Conservation (phyloP, 495 filamentous ascomycete species). For the Tuber umbilicatum region DNA sequence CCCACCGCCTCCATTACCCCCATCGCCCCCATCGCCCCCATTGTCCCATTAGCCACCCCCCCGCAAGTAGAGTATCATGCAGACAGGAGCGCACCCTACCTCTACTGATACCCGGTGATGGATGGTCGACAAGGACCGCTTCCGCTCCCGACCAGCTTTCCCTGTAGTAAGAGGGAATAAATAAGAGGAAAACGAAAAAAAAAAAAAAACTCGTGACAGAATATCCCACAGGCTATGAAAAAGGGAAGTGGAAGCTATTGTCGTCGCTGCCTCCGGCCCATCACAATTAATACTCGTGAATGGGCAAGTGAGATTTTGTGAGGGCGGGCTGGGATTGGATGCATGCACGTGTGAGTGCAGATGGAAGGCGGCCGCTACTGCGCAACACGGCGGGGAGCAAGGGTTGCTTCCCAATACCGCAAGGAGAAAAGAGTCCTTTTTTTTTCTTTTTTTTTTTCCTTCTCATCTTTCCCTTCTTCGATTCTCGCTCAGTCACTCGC, state of each 20-base stretch:
- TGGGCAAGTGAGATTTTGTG: slow-evolving; percentile 26
- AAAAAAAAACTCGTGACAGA: not conserved
- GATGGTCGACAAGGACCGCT: not conserved
- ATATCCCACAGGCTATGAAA: not conserved
- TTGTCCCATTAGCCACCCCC: not conserved
- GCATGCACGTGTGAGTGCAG: slow-evolving; percentile 23
- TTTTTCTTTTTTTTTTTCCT: not conserved
- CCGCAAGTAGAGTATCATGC: not conserved
- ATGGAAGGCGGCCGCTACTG: slow-evolving; percentile 27
- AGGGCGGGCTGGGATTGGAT: slow-evolving; percentile 32
- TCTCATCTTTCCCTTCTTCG: not conserved
- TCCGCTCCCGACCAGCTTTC: not conserved
- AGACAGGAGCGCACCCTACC: not conserved
- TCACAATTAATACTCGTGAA: slow-evolving; percentile 24
- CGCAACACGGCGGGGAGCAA: slow-evolving; percentile 27
- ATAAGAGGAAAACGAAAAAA: not conserved
- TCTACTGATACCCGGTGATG: not conserved
- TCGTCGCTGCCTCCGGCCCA: slow-evolving; percentile 14
- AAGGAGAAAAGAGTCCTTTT: slow-evolving; percentile 19
- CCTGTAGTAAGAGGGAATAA: not conserved
- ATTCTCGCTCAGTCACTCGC: not conserved
- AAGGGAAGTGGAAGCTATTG: not conserved
- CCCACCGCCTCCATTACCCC: slow-evolving; percentile 10
- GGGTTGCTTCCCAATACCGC: slow-evolving; percentile 30
- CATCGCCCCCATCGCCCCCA: no score